Base-by-base conservation (phyloP, 345 rosid genomes). In the Arabis alpina region DNA sequence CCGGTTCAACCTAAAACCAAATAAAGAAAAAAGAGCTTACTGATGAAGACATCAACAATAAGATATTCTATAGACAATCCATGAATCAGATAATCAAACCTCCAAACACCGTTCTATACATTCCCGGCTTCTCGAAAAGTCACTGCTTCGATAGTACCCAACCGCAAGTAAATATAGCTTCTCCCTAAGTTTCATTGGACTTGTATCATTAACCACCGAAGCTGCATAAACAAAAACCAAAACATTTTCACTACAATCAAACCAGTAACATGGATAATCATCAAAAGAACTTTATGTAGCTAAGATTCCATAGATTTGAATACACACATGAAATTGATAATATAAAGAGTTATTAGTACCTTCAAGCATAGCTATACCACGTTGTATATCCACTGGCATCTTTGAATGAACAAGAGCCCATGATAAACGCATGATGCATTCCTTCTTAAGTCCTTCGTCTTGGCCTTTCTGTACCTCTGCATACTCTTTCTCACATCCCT, bases 341-440 rank as follows among this genome's bases (percentile, higher is more conserved):
- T 16, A 9, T 6, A 28, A 11, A 24, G 9, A 7, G n/a, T n/a
- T 2, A 28, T 28, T 28, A 28, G 30, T 16, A 90, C 95, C 85
- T 88, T 88, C 90, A 72, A 91, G 91, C 95, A 91, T 86, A n/a
- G 86, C 92, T 44, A 88, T 80, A 14, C 95, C 97, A 23, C 94
- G 97, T 54, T 88, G 94, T 15, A 86, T 81, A 72, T 88, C 90
- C 19, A 68, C 88, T 1, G 82, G 60, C 19, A 59, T 74, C 64
- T 83, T 82, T 3, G 94, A 88, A 74, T 90, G 97, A 79, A 88
- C 89, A 64, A 90, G 92, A 77, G 97, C 84, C 97, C 97, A 90
- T 4, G 94, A 90, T 30, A 90, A 73, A 24, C 90, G 81, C 87
- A 87, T 86, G 23, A 88, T 69, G 75, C 88, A 81, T 62, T 86